A percentile compares a stretch with the other conserved stretches of the same genome.
These are phyloP conservation scores for Antarctomyces pellizariae DNA, from an alignment of 495 filamentous ascomycete genomes.

Conservation along the genomic window DNA sequence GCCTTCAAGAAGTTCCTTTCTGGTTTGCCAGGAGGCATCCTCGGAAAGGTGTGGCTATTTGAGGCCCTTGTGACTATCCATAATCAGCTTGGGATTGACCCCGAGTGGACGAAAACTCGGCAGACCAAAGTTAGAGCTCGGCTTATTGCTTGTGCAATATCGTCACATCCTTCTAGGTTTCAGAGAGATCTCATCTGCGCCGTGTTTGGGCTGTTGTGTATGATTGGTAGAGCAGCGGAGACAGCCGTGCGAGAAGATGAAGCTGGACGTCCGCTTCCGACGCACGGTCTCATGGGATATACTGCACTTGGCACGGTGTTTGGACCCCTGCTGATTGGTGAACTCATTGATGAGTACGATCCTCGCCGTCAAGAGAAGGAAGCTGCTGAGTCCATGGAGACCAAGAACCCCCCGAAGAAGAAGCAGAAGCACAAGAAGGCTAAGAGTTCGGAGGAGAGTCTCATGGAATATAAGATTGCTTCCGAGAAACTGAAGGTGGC, in stretches of 20 bases:
- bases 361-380: constrained; percentile 14
- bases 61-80: constrained; percentile 39
- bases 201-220: constrained; percentile 35
- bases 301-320: constrained; percentile 38
- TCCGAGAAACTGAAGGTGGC: constrained; percentile 21
- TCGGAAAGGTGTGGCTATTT: constrained; percentile 44
- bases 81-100: constrained; percentile 24
- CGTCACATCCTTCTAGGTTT: constrained; percentile 28
- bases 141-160: constrained; percentile 38
- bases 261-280: constrained; percentile 20
- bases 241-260: constrained; percentile 22
- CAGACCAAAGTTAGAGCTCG: constrained; percentile 29
- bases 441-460: constrained; percentile 10
- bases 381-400: constrained; percentile 13
- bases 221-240: constrained; percentile 29
- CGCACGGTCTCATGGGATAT: constrained; percentile 33
- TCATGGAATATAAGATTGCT: constrained; percentile 8
- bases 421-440: constrained; percentile 16
- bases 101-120: constrained; percentile 23
- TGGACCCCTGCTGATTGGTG: constrained; percentile 36
- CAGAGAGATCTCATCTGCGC: constrained; percentile 39
- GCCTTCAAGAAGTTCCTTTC: constrained; percentile 47
- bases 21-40: constrained; percentile 48
- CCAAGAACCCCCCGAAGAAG: constrained; percentile 7
- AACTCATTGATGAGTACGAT: constrained; percentile 23